Percentiles rank a stretch among this genome's conserved stretches.
phyloP scores from a whole-genome alignment of 257 asterid genomes.

The Striga asiatica region DNA sequence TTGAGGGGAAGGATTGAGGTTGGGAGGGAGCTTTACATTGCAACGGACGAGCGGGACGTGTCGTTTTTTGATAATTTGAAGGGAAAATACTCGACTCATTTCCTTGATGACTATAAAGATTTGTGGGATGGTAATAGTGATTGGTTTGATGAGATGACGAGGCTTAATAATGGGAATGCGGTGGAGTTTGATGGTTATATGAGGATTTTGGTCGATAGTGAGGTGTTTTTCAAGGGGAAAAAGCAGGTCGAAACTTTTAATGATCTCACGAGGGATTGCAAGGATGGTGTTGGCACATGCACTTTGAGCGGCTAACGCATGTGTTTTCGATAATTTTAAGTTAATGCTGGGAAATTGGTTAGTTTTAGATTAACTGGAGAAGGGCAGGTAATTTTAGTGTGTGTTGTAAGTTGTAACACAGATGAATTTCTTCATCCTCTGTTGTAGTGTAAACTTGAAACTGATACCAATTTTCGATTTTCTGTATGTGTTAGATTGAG shows the following conservation, averaged over 20 bases:
- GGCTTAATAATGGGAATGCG: constrained; percentile 48
- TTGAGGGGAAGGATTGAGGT: constrained; percentile 35
- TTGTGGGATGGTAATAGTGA: constrained; percentile 63
- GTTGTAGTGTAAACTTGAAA: no score
- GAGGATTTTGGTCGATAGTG: constrained; percentile 68
- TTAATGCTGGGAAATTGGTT: no score
- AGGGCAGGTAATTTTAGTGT: not conserved
- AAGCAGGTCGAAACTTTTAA: constrained; percentile 76
- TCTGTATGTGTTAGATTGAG: no score
- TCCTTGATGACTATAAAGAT: constrained; percentile 62
- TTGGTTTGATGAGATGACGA: constrained; percentile 63
- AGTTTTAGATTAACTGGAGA: not conserved
- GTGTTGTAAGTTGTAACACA: not conserved
- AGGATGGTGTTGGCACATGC: constrained; percentile 66
- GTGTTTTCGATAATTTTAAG: not conserved
- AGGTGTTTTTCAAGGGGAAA: constrained; percentile 61
- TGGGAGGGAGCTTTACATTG: constrained; percentile 53
- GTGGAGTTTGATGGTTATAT: constrained; percentile 85
- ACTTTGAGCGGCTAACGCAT: constrained; percentile 25
- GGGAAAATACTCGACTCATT: constrained; percentile 57
- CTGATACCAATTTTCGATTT: no score
- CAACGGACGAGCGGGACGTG: constrained; percentile 43
- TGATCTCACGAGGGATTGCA: constrained; percentile 72
- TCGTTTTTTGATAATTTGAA: constrained; percentile 59
- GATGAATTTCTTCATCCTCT: no score